These are phyloP conservation scores for Coniella lustricola DNA, from an alignment of 2,329 filamentous ascomycete species.

Conservation along the genomic window DNA sequence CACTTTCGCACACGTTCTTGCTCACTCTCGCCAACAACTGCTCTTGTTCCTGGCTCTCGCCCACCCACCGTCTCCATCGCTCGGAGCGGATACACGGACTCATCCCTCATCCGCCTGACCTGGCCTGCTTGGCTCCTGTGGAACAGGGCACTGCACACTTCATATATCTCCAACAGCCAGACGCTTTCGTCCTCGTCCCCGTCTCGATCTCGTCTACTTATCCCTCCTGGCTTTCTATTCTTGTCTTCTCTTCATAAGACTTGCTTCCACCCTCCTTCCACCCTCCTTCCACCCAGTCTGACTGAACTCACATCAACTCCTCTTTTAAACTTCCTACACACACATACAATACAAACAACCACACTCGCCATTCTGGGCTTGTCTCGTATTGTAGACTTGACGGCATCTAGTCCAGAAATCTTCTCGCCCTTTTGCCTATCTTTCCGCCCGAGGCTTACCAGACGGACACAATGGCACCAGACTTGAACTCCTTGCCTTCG, in stretches of 20 bases:
- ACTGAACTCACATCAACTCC: no score
- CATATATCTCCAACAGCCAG: neutral
- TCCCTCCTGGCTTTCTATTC: no score
- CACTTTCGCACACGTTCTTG: neutral
- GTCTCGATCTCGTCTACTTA: no score
- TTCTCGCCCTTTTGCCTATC: no score
- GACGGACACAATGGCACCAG: constrained; percentile 54
- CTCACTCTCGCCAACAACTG: neutral
- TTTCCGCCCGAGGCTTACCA: neutral
- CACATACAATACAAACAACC: neutral
- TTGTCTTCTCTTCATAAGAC: no score
- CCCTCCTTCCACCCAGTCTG: neutral
- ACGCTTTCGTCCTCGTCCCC: neutral
- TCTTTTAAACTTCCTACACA: no score
- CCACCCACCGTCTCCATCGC: neutral
- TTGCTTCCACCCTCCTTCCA: no score
- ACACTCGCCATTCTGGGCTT: neutral
- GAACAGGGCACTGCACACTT: neutral
- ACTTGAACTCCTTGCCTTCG: constrained; percentile 63
- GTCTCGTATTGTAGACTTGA: neutral
- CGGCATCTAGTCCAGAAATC: neutral
- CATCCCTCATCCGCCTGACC: constrained; percentile 7
- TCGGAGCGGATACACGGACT: constrained; percentile 4
- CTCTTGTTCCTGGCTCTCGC: no score
- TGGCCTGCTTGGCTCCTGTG: constrained; percentile 3